Percentiles rank a stretch among this genome's conserved stretches.
Conservation (phyloP, 2,329 filamentous ascomycete species). For the Colletotrichum trifolii region DNA sequence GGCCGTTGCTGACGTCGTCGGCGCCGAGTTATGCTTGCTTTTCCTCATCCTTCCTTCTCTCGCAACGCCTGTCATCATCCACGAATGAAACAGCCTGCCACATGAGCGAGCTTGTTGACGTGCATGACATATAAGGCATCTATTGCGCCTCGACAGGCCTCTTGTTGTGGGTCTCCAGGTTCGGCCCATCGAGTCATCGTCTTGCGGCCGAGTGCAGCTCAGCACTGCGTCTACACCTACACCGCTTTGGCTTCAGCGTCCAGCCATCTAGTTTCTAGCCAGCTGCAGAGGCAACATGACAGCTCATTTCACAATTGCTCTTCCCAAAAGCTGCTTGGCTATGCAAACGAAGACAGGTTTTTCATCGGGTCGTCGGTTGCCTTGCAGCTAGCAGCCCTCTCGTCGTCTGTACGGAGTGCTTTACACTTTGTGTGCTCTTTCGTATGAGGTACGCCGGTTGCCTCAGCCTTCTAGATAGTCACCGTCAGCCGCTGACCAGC, state of each 20-base stretch:
- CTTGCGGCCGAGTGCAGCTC: conserved; percentile 25
- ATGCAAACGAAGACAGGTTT: conserved; percentile 6
- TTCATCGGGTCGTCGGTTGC: background rate
- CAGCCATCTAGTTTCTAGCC: background rate
- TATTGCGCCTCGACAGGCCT: background rate
- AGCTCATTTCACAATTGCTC: too few species aligned
- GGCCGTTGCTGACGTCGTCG: too few species aligned
- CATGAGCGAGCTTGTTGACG: too few species aligned
- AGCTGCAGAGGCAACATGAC: background rate
- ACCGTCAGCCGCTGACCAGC: background rate
- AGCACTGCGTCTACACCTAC: background rate
- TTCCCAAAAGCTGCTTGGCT: conserved; percentile 5
- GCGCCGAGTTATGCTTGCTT: too few species aligned
- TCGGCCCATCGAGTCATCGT: background rate
- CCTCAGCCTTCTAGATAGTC: background rate
- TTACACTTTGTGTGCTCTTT: too few species aligned
- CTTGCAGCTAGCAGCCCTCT: background rate
- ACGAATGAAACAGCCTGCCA: too few species aligned
- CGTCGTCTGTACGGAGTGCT: too few species aligned
- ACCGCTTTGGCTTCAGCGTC: too few species aligned
- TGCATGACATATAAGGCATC: too few species aligned
- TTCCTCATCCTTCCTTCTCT: too few species aligned
- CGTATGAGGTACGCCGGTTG: too few species aligned
- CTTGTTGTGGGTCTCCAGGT: background rate
- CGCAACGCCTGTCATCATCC: too few species aligned